Evolutionary conservation across 805 yeast species (phyloP).

Genomic region (Dipodascus geniculatus): DNA sequence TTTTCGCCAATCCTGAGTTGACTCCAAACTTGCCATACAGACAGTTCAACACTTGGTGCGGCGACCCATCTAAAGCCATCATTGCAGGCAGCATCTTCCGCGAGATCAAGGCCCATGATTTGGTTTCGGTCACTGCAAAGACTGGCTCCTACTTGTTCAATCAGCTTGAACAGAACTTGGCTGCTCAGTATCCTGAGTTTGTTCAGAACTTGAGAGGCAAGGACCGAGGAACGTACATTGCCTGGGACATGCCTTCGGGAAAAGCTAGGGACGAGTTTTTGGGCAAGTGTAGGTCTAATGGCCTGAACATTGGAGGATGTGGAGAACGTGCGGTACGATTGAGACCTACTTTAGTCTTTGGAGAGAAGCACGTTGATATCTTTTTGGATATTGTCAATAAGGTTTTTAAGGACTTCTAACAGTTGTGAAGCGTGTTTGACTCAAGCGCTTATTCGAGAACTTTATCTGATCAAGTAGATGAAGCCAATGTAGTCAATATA

Average conservation of each 20-base stretch:
- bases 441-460: neutral
- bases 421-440: neutral
- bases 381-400: constrained; percentile 37
- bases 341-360: constrained; percentile 70
- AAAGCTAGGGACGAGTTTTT: constrained; percentile 52
- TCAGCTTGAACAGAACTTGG: constrained; percentile 39
- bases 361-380: constrained; percentile 68
- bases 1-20: constrained; percentile 61
- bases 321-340: constrained; percentile 68
- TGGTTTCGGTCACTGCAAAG: constrained; percentile 41
- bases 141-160: constrained; percentile 58
- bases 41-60: constrained; percentile 92
- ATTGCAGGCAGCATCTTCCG: constrained; percentile 62
- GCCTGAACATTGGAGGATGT: constrained; percentile 79
- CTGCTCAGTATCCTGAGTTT: constrained; percentile 41
- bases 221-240: constrained; percentile 66
- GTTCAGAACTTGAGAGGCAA: constrained; percentile 56
- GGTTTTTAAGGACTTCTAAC: constrained; percentile 6
- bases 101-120: constrained; percentile 50
- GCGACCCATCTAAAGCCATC: constrained; percentile 74
- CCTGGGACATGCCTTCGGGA: constrained; percentile 55
- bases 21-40: constrained; percentile 72
- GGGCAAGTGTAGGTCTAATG: constrained; percentile 44
- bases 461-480: neutral
- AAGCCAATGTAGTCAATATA: too few species aligned